These are phyloP conservation scores for Pleurotus cornucopiae DNA, from an alignment of 768 basidiomycete genomes.

Conservation along the genomic window DNA sequence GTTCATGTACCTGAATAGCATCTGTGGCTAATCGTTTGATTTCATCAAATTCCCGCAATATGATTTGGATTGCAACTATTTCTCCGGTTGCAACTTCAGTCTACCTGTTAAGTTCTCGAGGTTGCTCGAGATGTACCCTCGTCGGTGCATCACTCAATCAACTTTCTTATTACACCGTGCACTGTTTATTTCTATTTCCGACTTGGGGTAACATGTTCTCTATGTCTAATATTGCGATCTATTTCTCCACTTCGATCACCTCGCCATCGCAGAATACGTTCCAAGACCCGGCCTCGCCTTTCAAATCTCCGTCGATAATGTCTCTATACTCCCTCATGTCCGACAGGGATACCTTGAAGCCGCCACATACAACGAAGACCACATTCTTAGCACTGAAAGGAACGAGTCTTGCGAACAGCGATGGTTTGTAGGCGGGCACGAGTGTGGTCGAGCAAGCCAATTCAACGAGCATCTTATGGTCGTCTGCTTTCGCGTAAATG, in stretches of 20 bases:
- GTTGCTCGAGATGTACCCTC: no score
- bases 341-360: constrained; percentile 59
- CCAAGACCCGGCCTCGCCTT: constrained; percentile 23
- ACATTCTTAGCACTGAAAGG: constrained; percentile 30
- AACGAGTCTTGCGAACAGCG: constrained; percentile 50
- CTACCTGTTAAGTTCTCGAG: no score
- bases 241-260: constrained; percentile 24
- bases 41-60: no score
- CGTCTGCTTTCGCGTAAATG: constrained; percentile 40
- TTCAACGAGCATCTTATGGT: constrained; percentile 73
- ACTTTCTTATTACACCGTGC: not conserved
- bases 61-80: no score
- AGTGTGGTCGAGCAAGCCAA: constrained; percentile 72
- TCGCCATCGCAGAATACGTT: constrained; percentile 36
- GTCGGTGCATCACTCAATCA: not conserved
- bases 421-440: constrained; percentile 56
- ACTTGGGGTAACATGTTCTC: not conserved
- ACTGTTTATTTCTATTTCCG: not conserved
- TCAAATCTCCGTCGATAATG: constrained; percentile 30
- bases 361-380: constrained; percentile 71
- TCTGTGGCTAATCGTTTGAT: no score
- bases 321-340: constrained; percentile 47
- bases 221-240: not conserved
- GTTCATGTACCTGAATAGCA: no score
- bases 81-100: no score